Evolutionary conservation across 192 early-diverging fungal genomes (phyloP), one percentile per base, ranked within the genome.

Genomic region (Pecoramyces ruminantium): DNA sequence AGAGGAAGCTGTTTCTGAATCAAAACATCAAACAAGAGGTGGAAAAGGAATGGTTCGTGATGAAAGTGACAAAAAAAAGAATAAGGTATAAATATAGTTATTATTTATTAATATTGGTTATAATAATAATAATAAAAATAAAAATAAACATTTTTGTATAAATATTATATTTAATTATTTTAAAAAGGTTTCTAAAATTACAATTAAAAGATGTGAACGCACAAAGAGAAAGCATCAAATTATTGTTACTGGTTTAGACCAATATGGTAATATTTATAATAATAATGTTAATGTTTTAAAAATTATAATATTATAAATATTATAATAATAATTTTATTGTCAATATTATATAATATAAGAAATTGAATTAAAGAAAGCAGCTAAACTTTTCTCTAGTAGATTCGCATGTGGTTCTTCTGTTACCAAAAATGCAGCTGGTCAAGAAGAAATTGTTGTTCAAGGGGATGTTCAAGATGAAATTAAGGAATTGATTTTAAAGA

Each of bases 321-420:
- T n/a, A n/a, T n/a, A n/a, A n/a, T n/a, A n/a, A n/a, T n/a, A n/a
- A n/a, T n/a, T n/a, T n/a, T n/a, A n/a, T n/a, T n/a, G n/a, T n/a
- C n/a, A n/a, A n/a, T n/a, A n/a, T n/a, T n/a, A n/a, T n/a, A n/a
- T n/a, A n/a, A n/a, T n/a, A n/a, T n/a, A n/a, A 95, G 94, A 91
- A 79, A 92, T 99, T 51, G 97, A 99, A 82, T 86, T 99, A 80
- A 99, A 98, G 83, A 96, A 96, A 85, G 96, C 96, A 2, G 95
- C 97, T 81, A 99, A 99, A 87, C 83, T 92, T 81, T 96, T 99
- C 89, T 95, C 97, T 58, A 94, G 89, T 81, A 95, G 95, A 85
- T 99, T 97, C 87, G 97, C 97, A 21, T 94, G 93, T 85, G 96
- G 97, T 42, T 92, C 95, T n/a, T 95, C 95, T 17, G 93, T 94